phyloP scores from a whole-genome alignment of 495 filamentous ascomycete genomes.

The Parachaetomium inaequale region DNA sequence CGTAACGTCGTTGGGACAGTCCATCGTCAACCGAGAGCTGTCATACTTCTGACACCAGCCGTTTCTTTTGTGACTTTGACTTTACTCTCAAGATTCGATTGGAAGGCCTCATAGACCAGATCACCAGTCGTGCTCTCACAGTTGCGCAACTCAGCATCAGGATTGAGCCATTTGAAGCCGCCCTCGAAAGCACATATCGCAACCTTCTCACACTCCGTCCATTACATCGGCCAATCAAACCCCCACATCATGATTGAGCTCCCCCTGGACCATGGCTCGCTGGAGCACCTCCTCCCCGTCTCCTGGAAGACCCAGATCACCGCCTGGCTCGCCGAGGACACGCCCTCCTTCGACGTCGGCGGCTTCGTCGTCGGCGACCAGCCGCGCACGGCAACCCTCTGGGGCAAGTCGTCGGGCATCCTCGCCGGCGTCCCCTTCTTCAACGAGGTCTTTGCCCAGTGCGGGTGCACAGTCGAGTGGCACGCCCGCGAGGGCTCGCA shows the following conservation, averaged over 20 bases:
- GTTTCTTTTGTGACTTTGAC: background rate
- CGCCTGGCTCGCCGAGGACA: constrained; percentile 90
- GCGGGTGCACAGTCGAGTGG: constrained; percentile 89
- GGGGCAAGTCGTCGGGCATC: constrained; percentile 85
- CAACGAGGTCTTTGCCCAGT: constrained; percentile 85
- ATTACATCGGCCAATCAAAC: background rate
- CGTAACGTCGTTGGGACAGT: background rate
- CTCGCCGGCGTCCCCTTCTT: constrained; percentile 94
- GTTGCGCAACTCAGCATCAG: too few species aligned
- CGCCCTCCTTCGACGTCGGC: constrained; percentile 92
- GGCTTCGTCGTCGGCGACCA: constrained; percentile 91
- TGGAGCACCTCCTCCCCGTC: constrained; percentile 76
- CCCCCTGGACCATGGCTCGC: constrained; percentile 61
- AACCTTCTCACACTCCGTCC: background rate
- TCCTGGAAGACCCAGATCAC: constrained; percentile 78
- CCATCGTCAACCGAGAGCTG: background rate
- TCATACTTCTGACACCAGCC: background rate
- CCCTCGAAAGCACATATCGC: background rate
- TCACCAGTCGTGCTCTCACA: too few species aligned
- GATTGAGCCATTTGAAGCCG: too few species aligned
- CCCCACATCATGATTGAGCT: constrained; percentile 36
- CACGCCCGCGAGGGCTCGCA: constrained; percentile 69
- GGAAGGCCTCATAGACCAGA: background rate
- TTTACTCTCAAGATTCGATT: background rate
- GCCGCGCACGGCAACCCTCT: constrained; percentile 70